Evolutionary conservation across 192 early-diverging fungal species (phyloP).

Genomic region (Podila epicladia): DNA sequence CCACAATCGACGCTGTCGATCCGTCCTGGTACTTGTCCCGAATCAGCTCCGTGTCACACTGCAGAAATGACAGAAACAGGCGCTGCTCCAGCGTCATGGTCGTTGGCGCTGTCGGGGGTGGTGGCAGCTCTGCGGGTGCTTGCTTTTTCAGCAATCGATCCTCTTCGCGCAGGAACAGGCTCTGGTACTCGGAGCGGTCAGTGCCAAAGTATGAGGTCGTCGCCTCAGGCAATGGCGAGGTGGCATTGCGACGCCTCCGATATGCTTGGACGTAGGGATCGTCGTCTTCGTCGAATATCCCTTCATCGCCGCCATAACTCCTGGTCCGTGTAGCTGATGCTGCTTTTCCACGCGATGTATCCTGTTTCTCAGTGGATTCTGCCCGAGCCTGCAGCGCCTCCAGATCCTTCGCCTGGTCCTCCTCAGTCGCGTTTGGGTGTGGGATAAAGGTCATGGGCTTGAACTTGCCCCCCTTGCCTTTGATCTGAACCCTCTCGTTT

Average conservation of each 20-base stretch:
- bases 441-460: conserved; percentile 51
- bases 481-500: conserved; percentile 23
- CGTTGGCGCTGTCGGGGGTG: background rate
- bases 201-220: conserved; percentile 26
- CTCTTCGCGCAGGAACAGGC: conserved; percentile 9
- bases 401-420: conserved; percentile 30
- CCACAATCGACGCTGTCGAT: conserved; percentile 73
- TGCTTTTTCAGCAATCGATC: background rate
- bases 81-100: conserved; percentile 76
- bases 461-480: conserved; percentile 32
- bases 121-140: background rate
- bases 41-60: conserved; percentile 63
- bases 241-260: conserved; percentile 15
- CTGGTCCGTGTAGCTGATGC: background rate
- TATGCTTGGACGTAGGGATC: conserved; percentile 21
- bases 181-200: conserved; percentile 37
- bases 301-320: conserved; percentile 3
- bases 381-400: conserved; percentile 21
- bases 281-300: conserved; percentile 29
- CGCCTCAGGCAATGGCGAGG: conserved; percentile 33
- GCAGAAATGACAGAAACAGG: conserved; percentile 69
- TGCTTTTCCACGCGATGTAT: background rate
- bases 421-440: conserved; percentile 38
- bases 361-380: background rate
- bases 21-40: conserved; percentile 59